A percentile compares a stretch with the other conserved stretches of the same genome.
phyloP scores from a whole-genome alignment of 192 early-diverging fungal genomes.

The Coemansia javaensis region DNA sequence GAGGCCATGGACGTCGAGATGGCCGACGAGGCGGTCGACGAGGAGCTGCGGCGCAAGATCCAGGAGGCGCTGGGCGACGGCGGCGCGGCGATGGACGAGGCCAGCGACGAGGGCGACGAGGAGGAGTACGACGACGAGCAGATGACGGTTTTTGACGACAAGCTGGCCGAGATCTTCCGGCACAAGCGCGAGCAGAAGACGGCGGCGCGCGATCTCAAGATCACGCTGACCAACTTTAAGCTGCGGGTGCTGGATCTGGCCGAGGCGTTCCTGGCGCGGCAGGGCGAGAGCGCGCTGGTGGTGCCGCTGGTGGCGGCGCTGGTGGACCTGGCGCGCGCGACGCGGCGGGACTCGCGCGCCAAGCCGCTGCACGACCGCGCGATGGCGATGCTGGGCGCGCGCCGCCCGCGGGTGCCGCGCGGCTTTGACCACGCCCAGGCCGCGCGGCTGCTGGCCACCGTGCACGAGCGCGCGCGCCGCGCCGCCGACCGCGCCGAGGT shows the following conservation, averaged over 20 bases:
- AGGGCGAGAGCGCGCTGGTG: constrained; percentile 64
- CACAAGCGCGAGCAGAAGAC: constrained; percentile 74
- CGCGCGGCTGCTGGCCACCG: constrained; percentile 55
- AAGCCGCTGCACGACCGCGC: constrained; percentile 70
- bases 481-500: constrained; percentile 53
- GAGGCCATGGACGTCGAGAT: constrained; percentile 44
- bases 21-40: constrained; percentile 56
- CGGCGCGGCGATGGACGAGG: constrained; percentile 44
- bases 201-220: constrained; percentile 77
- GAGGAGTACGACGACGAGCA: constrained; percentile 75
- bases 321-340: constrained; percentile 55
- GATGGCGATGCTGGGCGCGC: constrained; percentile 56
- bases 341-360: constrained; percentile 52
- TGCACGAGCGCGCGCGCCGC: constrained; percentile 73
- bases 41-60: constrained; percentile 70
- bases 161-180: constrained; percentile 88
- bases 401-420: constrained; percentile 60
- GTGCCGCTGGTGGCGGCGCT: constrained; percentile 68
- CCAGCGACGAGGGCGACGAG: constrained; percentile 49
- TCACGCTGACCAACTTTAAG: constrained; percentile 83
- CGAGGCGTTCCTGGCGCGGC: constrained; percentile 68
- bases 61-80: constrained; percentile 59
- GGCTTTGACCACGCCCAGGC: constrained; percentile 53
- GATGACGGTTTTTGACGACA: constrained; percentile 87
- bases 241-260: constrained; percentile 80